Evolutionary conservation across 2,329 filamentous ascomycete species (phyloP).

Genomic region (Cladophialophora chaetospira): DNA sequence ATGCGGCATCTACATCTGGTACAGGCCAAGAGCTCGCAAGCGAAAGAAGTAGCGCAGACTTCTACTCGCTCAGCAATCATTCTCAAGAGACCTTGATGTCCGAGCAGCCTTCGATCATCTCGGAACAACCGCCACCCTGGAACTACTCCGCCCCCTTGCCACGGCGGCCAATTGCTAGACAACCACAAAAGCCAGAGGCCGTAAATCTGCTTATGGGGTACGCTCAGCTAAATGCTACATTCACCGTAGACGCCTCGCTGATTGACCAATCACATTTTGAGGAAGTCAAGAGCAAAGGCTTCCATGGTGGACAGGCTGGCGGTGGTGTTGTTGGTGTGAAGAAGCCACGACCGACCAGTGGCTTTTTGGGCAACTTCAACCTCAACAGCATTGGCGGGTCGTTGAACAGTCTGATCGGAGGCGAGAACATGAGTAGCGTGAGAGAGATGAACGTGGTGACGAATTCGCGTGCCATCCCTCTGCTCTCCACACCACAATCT

Average conservation of each 20-base stretch:
- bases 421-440: conserved; percentile 85
- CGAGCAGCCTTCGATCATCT: conserved; percentile 66
- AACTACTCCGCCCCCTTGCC: conserved; percentile 51
- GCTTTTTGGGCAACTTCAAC: conserved; percentile 78
- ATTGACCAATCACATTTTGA: conserved; percentile 90
- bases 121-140: conserved; percentile 32
- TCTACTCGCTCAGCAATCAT: conserved; percentile 92
- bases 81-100: conserved; percentile 91
- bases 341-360: conserved; percentile 72
- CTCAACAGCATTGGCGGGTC: conserved; percentile 89
- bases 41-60: conserved; percentile 87
- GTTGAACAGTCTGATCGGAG: conserved; percentile 81
- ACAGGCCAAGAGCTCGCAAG: conserved; percentile 61
- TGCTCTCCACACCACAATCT: conserved; percentile 93
- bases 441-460: conserved; percentile 91
- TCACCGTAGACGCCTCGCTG: conserved; percentile 86
- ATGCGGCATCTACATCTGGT: neutral
- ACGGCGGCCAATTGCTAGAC: conserved; percentile 45
- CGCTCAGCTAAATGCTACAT: conserved; percentile 88
- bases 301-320: conserved; percentile 78
- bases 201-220: conserved; percentile 98
- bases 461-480: conserved; percentile 81
- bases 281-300: conserved; percentile 91
- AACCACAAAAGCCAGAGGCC: conserved; percentile 49
- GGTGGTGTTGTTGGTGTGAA: conserved; percentile 78